Percentiles rank a stretch among this genome's conserved stretches.
These are phyloP conservation scores for Coemansia biformis DNA, from an alignment of 192 early-diverging fungal species.

Conservation along the genomic window DNA sequence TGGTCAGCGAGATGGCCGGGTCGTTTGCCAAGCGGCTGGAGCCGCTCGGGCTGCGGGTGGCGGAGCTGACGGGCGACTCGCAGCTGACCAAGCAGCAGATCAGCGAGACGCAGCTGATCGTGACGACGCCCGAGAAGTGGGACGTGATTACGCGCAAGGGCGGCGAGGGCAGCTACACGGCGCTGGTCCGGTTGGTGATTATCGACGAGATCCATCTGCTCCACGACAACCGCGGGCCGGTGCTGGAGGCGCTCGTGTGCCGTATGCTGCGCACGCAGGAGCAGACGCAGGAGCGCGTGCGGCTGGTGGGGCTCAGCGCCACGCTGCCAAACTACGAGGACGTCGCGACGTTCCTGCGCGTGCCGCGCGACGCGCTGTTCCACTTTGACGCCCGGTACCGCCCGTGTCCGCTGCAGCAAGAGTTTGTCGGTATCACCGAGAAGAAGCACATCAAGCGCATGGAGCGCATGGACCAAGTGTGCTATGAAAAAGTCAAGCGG, in stretches of 20 bases:
- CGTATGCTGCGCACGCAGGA: slow-evolving; percentile 84
- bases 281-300: slow-evolving; percentile 79
- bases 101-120: slow-evolving; percentile 91
- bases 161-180: slow-evolving; percentile 84
- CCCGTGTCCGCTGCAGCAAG: slow-evolving; percentile 92
- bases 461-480: slow-evolving; percentile 95
- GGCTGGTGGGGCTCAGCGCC: slow-evolving; percentile 88
- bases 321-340: slow-evolving; percentile 96
- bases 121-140: slow-evolving; percentile 99
- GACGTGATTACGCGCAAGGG: slow-evolving; percentile 97
- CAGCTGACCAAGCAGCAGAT: slow-evolving; percentile 97
- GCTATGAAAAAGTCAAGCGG: slow-evolving; percentile 90
- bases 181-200: slow-evolving; percentile 83
- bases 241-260: slow-evolving; percentile 87
- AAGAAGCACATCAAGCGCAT: slow-evolving; percentile 92
- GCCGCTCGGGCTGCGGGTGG: slow-evolving; percentile 80
- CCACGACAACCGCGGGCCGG: slow-evolving; percentile 96
- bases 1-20: slow-evolving; percentile 96
- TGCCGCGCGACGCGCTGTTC: slow-evolving; percentile 81
- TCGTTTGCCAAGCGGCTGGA: slow-evolving; percentile 75
- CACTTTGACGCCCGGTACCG: slow-evolving; percentile 89
- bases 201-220: slow-evolving; percentile 97
- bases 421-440: slow-evolving; percentile 95
- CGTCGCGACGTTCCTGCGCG: slow-evolving; percentile 90
- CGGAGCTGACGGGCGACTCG: slow-evolving; percentile 94